Conservation (phyloP, 179 eudicot species). For the Gypsophila paniculata region DNA sequence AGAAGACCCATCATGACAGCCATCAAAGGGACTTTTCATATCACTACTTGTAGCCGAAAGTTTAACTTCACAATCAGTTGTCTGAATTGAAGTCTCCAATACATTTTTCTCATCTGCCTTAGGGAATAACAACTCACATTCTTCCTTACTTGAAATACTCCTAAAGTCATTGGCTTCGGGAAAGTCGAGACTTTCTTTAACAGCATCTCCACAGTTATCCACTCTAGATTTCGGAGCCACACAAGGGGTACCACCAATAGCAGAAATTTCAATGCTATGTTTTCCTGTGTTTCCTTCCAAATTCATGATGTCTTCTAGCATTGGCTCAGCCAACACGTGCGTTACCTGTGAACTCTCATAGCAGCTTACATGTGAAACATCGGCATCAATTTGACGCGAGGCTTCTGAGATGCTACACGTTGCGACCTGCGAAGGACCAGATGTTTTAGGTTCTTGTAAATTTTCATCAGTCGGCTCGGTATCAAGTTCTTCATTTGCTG, state of each 20-base stretch:
- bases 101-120: constrained; percentile 24
- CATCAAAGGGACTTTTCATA: constrained; percentile 22
- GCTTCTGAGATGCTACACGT: constrained; percentile 24
- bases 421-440: constrained; percentile 16
- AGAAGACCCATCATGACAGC: constrained; percentile 24
- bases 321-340: constrained; percentile 9
- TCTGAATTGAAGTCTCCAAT: constrained; percentile 21
- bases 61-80: constrained; percentile 17
- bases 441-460: constrained; percentile 25
- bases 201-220: constrained; percentile 13
- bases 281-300: constrained; percentile 20
- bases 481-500: constrained; percentile 29
- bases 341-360: constrained; percentile 7
- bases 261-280: background rate
- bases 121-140: constrained; percentile 15
- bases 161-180: constrained; percentile 21
- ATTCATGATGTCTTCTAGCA: constrained; percentile 10
- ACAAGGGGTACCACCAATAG: constrained; percentile 14
- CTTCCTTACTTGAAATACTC: constrained; percentile 17
- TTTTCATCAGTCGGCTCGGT: constrained; percentile 26
- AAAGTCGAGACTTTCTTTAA: constrained; percentile 25
- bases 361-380: constrained; percentile 21
- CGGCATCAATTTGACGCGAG: constrained; percentile 18
- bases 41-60: constrained; percentile 20
- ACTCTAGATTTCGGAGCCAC: constrained; percentile 9